These are phyloP conservation scores for Metschnikowia lachancei DNA, from an alignment of 805 yeast genomes.

Conservation along the genomic window DNA sequence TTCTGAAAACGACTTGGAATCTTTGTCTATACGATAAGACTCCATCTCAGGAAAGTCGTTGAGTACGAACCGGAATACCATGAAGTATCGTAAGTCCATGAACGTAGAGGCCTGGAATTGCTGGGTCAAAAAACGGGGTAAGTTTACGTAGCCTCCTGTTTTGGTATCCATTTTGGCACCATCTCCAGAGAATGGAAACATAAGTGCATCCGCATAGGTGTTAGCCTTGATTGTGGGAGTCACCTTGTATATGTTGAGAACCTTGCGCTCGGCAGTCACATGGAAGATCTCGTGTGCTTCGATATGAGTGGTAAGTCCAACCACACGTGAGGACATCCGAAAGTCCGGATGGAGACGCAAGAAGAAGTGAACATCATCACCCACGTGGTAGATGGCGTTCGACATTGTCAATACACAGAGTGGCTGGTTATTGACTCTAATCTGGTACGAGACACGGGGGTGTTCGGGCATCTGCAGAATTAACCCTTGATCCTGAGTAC, in stretches of 20 bases:
- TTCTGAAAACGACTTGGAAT: constrained; percentile 14
- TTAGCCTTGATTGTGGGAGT: constrained; percentile 35
- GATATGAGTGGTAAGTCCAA: constrained; percentile 34
- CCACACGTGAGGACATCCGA: constrained; percentile 23
- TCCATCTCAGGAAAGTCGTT: constrained; percentile 22
- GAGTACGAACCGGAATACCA: constrained; percentile 38
- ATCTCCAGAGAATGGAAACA: constrained; percentile 17
- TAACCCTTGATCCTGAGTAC: constrained; percentile 14
- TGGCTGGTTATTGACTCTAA: constrained; percentile 31
- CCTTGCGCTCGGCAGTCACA: constrained; percentile 12
- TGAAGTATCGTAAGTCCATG: constrained; percentile 35
- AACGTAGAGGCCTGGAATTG: constrained; percentile 38
- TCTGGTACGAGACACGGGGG: constrained; percentile 26
- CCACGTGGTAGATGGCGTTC: constrained; percentile 36
- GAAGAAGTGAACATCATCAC: constrained; percentile 37
- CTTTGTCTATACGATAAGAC: constrained; percentile 9
- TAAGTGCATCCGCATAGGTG: constrained; percentile 30
- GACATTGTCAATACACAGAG: constrained; percentile 35
- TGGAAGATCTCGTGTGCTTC: constrained; percentile 43
- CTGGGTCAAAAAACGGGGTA: constrained; percentile 32
- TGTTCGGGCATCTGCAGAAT: constrained; percentile 14
- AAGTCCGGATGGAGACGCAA: constrained; percentile 25
- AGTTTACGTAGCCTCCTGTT: constrained; percentile 17
- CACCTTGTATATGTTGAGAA: constrained; percentile 32
- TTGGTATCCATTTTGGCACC: constrained; percentile 15